Conservation (phyloP, 2,329 filamentous ascomycete species). For the Fusarium citri region DNA sequence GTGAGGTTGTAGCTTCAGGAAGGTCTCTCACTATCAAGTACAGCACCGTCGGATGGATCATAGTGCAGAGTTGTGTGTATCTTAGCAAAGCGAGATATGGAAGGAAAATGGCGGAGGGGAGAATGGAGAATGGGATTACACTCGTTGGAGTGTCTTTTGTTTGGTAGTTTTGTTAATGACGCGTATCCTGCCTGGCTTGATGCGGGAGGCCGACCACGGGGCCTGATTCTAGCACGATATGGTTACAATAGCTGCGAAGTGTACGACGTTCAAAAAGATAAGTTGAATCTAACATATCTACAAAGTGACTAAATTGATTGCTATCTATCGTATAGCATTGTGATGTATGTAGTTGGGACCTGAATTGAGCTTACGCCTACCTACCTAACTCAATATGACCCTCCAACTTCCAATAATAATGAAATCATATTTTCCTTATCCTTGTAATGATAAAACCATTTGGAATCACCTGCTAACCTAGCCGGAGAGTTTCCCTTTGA, state of each 20-base stretch:
- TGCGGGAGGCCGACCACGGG: constrained; percentile 29
- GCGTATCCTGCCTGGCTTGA: constrained; percentile 8
- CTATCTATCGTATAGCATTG: not conserved
- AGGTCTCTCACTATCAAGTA: constrained; percentile 48
- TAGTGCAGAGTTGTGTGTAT: constrained; percentile 8
- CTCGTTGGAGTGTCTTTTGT: not conserved
- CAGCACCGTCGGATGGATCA: constrained; percentile 47
- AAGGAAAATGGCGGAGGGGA: not conserved
- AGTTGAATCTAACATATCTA: accelerated
- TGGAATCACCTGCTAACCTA: not conserved
- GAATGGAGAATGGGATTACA: not conserved
- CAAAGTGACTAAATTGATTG: not conserved
- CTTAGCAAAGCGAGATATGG: no score
- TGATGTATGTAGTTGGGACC: not conserved
- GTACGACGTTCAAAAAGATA: accelerated
- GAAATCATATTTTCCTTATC: not conserved
- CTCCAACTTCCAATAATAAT: not conserved
- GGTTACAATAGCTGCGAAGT: not conserved
- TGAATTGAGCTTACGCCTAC: not conserved
- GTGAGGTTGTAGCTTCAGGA: not conserved
- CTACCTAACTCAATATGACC: not conserved
- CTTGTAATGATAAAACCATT: not conserved
- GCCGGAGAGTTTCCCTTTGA: not conserved
- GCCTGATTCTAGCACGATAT: not conserved
- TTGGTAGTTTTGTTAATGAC: constrained; percentile 7